These are phyloP conservation scores for Aspergillus hiratsukae DNA, from an alignment of 2,329 filamentous ascomycete genomes.

Conservation along the genomic window DNA sequence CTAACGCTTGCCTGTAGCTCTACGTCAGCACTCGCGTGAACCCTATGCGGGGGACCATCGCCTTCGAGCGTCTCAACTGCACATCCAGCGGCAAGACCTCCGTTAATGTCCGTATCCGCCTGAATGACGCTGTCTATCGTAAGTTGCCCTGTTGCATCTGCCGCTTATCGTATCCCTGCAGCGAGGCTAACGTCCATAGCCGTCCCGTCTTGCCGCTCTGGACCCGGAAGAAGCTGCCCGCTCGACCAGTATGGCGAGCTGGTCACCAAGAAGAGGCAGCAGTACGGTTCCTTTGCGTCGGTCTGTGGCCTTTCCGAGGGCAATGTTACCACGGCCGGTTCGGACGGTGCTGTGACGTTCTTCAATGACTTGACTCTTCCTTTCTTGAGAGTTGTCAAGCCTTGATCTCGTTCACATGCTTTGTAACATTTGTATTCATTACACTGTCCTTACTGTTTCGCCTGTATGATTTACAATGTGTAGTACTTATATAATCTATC, in stretches of 20 bases:
- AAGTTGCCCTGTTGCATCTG: not conserved
- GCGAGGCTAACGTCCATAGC: slow-evolving; percentile 17
- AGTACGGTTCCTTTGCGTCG: slow-evolving; percentile 47
- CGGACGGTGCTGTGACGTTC: slow-evolving; percentile 21
- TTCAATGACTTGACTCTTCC: slow-evolving; percentile 26
- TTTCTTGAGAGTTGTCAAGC: slow-evolving; percentile 26
- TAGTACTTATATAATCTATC: not conserved
- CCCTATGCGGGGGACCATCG: slow-evolving; percentile 62
- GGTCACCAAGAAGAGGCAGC: slow-evolving; percentile 43
- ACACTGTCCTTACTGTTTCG: not conserved
- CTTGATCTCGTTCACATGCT: slow-evolving; percentile 9
- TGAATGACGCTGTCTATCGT: slow-evolving; percentile 61
- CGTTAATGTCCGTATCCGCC: slow-evolving; percentile 51
- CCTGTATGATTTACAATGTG: not conserved
- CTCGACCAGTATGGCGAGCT: slow-evolving; percentile 45
- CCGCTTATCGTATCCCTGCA: not conserved
- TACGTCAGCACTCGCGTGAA: slow-evolving; percentile 37
- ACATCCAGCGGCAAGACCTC: slow-evolving; percentile 20
- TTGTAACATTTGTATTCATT: not conserved
- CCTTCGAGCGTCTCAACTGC: slow-evolving; percentile 61
- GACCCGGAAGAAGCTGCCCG: slow-evolving; percentile 53
- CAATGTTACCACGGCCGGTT: slow-evolving; percentile 17
- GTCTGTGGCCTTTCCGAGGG: slow-evolving; percentile 17
- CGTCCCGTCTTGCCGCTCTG: slow-evolving; percentile 51
- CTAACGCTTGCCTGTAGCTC: slow-evolving; percentile 39